Conservation (phyloP, 192 early-diverging fungal genomes). For the Entomortierella lignicola region DNA sequence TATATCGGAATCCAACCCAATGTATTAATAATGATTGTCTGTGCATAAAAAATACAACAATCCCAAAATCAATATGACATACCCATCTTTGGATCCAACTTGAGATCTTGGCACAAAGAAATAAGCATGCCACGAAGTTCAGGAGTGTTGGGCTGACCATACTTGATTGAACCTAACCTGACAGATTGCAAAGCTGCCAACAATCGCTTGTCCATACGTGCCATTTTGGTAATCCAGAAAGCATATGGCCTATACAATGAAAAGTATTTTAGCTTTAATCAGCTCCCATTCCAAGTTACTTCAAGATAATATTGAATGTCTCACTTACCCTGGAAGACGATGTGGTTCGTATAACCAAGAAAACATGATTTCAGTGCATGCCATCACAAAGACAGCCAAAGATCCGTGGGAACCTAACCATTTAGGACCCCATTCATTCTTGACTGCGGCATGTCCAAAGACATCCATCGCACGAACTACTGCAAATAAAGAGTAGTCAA, state of each 20-base stretch:
- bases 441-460: conserved; percentile 58
- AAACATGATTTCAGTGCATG: conserved; percentile 71
- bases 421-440: conserved; percentile 55
- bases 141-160: conserved; percentile 42
- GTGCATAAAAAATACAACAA: background rate
- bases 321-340: conserved; percentile 61
- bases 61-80: no score
- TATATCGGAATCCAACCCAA: background rate
- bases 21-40: background rate
- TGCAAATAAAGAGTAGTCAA: conserved; percentile 69
- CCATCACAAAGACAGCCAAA: conserved; percentile 60
- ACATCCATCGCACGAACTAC: conserved; percentile 65
- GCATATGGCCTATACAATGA: conserved; percentile 67
- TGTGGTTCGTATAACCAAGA: conserved; percentile 68
- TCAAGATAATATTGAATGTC: no score
- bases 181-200: conserved; percentile 60
- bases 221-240: conserved; percentile 71
- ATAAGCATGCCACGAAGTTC: conserved; percentile 51
- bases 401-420: conserved; percentile 60
- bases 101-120: conserved; percentile 49
- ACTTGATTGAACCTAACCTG: conserved; percentile 51
- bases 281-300: no score
- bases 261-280: no score
- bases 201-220: conserved; percentile 65
- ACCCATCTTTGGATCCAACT: conserved; percentile 46